phyloP scores from a whole-genome alignment of 306 rosid genomes.

The Prunus armeniaca region DNA sequence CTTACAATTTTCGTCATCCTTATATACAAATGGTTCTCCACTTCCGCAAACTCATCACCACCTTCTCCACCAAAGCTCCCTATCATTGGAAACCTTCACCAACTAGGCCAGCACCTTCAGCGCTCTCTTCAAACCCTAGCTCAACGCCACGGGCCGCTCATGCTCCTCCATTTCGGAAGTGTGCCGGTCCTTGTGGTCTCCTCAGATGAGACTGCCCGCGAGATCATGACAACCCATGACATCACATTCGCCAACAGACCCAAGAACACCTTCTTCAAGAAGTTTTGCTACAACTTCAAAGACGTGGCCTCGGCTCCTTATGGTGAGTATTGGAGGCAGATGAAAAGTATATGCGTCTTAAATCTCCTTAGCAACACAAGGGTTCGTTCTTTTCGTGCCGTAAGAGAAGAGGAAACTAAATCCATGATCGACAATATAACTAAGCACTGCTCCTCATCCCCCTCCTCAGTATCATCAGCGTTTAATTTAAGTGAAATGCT shows the following conservation, averaged over 20 bases:
- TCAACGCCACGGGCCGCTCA: background rate
- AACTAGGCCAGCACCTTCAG: background rate
- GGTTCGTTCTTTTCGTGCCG: background rate
- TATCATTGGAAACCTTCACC: background rate
- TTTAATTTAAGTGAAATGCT: background rate
- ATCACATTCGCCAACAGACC: background rate
- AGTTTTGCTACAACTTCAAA: background rate
- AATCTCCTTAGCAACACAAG: slow-evolving; percentile 2
- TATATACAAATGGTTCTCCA: no score
- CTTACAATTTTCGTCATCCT: no score
- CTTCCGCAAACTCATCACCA: background rate
- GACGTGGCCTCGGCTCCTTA: background rate
- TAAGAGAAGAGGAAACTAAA: slow-evolving; percentile 1
- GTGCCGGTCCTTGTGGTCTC: background rate
- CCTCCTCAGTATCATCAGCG: background rate
- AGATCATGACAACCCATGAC: background rate
- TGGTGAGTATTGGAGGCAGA: slow-evolving; percentile 11
- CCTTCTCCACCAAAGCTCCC: background rate
- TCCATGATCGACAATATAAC: background rate
- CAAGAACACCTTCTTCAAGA: background rate
- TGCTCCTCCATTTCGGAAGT: background rate
- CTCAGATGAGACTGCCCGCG: background rate
- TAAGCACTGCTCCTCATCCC: background rate
- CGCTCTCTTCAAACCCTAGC: background rate
- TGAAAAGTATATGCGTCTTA: background rate